Evolutionary conservation across 352 stramenopile genomes (phyloP), one percentile per base, ranked within the genome.

Genomic region (Aphanomyces euteiches): DNA sequence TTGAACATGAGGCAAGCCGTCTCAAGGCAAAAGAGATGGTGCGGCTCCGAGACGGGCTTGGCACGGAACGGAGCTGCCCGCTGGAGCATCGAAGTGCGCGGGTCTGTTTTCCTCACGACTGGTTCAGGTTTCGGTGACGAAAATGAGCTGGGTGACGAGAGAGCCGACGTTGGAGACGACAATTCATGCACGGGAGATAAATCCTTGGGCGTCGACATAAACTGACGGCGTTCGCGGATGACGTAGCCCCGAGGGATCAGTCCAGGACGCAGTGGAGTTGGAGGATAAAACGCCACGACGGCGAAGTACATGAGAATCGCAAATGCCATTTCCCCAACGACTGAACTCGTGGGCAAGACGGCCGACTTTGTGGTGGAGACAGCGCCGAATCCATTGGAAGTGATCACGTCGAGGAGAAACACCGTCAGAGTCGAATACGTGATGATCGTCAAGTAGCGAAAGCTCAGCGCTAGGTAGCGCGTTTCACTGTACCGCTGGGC

Each of bases 1-100:
- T 67, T 67, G 7, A 67, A 56, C 8, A 67, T 21, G 21, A 48
- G 39, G 21, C 59, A 67, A 13, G 59, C 59, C 21, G 59, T 67
- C 38, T 67, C 59, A 45, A 67, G 39, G 19, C 59, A 67, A 54
- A 67, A 67, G 8, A 67, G 19, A 8, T 50, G 59, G 28, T 67
- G 59, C 19, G 59, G 59, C 43, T 48, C 48, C n/a, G 59, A 56
- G 39, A 48, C 6, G 21, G 59, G 38, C 28, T 67, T 67, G 59
- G 39, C 41, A 28, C 59, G 59, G 28, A 67, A 67, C 2, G 39
- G 41, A 6, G 39, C 10, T 2, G 19, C 38, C 21, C 59, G 59
- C 15, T 17, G 19, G 7, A 67, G 41, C 12, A 6, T 54, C 7
- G 39, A 5, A 8, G 21, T 47, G 43, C 43, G 43, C 10, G 10